phyloP scores from a whole-genome alignment of 2,329 filamentous ascomycete genomes.

The Tympanopsis confertula region DNA sequence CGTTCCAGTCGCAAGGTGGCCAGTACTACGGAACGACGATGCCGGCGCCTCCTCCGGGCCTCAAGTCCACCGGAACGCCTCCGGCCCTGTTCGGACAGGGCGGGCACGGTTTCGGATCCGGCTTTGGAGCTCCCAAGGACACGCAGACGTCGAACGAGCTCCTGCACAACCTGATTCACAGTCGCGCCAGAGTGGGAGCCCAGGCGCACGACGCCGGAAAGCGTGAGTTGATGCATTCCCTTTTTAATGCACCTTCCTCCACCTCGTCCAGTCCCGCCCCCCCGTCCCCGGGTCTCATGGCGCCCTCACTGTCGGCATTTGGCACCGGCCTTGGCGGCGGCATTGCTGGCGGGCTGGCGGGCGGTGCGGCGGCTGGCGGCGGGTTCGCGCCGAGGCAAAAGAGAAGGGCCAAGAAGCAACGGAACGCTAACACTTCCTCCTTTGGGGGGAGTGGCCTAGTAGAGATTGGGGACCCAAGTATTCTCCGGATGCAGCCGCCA shows the following conservation, averaged over 20 bases:
- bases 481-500: slow-evolving; percentile 93
- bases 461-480: slow-evolving; percentile 99
- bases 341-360: too few relatives aligned
- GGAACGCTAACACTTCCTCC: slow-evolving; percentile 99
- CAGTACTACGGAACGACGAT: slow-evolving; percentile 78
- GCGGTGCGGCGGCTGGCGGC: too few relatives aligned
- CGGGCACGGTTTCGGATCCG: slow-evolving; percentile 66
- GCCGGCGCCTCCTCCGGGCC: slow-evolving; percentile 82
- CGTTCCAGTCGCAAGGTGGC: slow-evolving; percentile 46
- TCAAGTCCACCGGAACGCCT: slow-evolving; percentile 90
- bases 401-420: slow-evolving; percentile 99
- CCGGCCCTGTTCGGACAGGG: slow-evolving; percentile 90
- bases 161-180: slow-evolving; percentile 71
- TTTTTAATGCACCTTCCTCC: slow-evolving; percentile 74
- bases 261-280: slow-evolving; percentile 72
- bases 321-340: too few relatives aligned
- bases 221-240: slow-evolving; percentile 97
- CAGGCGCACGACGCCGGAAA: slow-evolving; percentile 78
- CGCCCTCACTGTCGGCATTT: too few relatives aligned
- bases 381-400: slow-evolving; percentile 93
- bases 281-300: slow-evolving; percentile 81
- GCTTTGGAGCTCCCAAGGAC: slow-evolving; percentile 66
- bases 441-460: slow-evolving; percentile 97
- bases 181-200: slow-evolving; percentile 52
- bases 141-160: slow-evolving; percentile 54